These are phyloP conservation scores for Fusarium penzigii DNA, from an alignment of 2,329 filamentous ascomycete species.

Conservation along the genomic window DNA sequence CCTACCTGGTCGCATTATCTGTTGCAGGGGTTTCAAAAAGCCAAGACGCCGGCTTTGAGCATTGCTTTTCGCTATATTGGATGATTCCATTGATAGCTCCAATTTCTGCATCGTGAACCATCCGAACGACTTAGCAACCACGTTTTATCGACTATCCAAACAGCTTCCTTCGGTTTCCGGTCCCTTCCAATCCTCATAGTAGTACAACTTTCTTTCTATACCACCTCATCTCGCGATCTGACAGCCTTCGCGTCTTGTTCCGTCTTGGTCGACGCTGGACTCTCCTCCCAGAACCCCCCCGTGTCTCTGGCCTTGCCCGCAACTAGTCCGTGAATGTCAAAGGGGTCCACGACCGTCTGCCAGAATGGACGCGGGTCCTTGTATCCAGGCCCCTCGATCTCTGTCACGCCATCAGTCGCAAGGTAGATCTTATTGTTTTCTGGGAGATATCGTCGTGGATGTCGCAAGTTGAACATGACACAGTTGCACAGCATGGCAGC, in stretches of 20 bases:
- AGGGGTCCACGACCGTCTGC: slow-evolving; percentile 44
- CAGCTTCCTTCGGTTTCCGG: background rate
- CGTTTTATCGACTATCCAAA: background rate
- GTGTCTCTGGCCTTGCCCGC: slow-evolving; percentile 32
- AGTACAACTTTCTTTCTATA: background rate
- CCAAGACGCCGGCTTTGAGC: no score
- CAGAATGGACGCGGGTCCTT: slow-evolving; percentile 47
- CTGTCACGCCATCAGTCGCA: slow-evolving; percentile 48
- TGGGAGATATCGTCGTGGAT: slow-evolving; percentile 54
- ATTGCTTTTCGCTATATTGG: no score
- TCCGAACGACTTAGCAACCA: background rate
- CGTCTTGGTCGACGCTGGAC: background rate
- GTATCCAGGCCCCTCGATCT: slow-evolving; percentile 51
- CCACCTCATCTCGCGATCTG: slow-evolving; percentile 7
- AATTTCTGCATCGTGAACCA: no score
- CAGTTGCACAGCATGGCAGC: slow-evolving; percentile 53
- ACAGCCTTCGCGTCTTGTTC: background rate
- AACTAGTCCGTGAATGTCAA: slow-evolving; percentile 39
- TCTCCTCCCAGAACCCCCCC: slow-evolving; percentile 38
- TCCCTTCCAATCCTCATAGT: background rate
- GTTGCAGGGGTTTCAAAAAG: no score
- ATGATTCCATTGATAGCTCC: no score
- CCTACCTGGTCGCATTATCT: no score
- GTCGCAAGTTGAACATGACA: slow-evolving; percentile 49
- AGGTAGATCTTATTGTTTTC: slow-evolving; percentile 51